Conservation (phyloP, 2,329 filamentous ascomycete genomes). For the Epichloe bromicola region DNA sequence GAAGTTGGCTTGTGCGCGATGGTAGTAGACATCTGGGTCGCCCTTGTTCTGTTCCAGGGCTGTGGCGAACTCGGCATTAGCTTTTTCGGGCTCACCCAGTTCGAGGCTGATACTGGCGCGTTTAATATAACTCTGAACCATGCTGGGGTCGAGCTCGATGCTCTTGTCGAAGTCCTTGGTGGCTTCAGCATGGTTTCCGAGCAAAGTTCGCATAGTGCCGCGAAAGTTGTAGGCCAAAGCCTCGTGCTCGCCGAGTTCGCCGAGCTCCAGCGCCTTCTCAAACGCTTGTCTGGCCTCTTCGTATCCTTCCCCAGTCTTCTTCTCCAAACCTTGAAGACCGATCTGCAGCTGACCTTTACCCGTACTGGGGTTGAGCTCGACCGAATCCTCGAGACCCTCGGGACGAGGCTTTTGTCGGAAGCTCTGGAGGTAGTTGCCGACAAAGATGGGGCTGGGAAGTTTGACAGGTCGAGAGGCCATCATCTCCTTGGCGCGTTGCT, state of each 20-base stretch:
- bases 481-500: slow-evolving; percentile 85
- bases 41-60: slow-evolving; percentile 74
- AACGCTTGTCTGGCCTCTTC: slow-evolving; percentile 78
- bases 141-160: slow-evolving; percentile 71
- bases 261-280: slow-evolving; percentile 73
- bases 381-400: slow-evolving; percentile 66
- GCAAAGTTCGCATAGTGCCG: slow-evolving; percentile 87
- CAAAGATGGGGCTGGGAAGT: slow-evolving; percentile 89
- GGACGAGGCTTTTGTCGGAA: slow-evolving; percentile 78
- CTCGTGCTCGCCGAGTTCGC: slow-evolving; percentile 69
- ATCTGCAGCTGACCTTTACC: slow-evolving; percentile 78
- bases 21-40: slow-evolving; percentile 97
- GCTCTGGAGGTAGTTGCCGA: slow-evolving; percentile 97
- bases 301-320: slow-evolving; percentile 84
- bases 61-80: slow-evolving; percentile 74
- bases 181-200: slow-evolving; percentile 74
- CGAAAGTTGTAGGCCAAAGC: slow-evolving; percentile 93
- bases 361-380: slow-evolving; percentile 62
- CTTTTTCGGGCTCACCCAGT: slow-evolving; percentile 75
- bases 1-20: slow-evolving; percentile 95
- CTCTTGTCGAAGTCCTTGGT: slow-evolving; percentile 82
- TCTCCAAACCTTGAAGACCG: slow-evolving; percentile 67
- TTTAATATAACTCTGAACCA: slow-evolving; percentile 98
- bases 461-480: slow-evolving; percentile 74
- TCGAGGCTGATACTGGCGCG: slow-evolving; percentile 96